Base-by-base conservation (phyloP, 306 rosid genomes). In the Prunus fruticosa region DNA sequence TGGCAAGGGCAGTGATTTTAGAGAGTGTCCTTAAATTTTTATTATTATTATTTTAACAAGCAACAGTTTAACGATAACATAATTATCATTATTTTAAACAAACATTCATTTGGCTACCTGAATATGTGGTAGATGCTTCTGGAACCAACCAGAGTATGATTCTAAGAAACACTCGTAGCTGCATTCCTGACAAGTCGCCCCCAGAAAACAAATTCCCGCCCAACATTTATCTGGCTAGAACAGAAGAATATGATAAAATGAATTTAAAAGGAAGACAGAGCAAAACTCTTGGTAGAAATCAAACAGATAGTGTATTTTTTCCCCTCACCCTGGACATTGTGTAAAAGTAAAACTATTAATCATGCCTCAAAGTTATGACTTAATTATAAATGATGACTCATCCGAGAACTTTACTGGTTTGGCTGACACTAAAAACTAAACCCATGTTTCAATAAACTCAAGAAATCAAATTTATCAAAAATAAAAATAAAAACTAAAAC, bases 161-260 rank as follows among this genome's bases (percentile, higher is more conserved):
- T 86, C 87, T 68, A 83, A 60, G 76, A 95, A 91, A 64, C 97
- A 93, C 63, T 71, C 85, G 28, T 92, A 73, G 79, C 89, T 83
- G 82, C 97, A 90, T 79, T 87, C 89, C 80, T 84, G 89, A 80
- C 91, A 87, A 81, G 97, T 90, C 84, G 91, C 69, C 75, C 99
- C 99, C 45, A 95, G 82, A 79, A 95, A 83, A 56, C 90, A 80
- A 83, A 91, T 84, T 69, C 97, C 99, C 32, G 82, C 92, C 96
- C 97, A 92, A 76, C 97, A 84, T 86, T 95, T 92, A 84, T 92
- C 97, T 82, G 96, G 92, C 99, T 95, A 86, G 7, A 82, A 79
- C 73, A 77, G 69, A 68, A 73, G 46, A 72, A 75, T 22, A 61
- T 18, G 74, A 54, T 49, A 70, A 80, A 67, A 71, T 74, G 63